Evolutionary conservation across 208 protist genomes (phyloP), one percentile per base, ranked within the genome.

Genomic region (Acanthamoeba lenticulata): DNA sequence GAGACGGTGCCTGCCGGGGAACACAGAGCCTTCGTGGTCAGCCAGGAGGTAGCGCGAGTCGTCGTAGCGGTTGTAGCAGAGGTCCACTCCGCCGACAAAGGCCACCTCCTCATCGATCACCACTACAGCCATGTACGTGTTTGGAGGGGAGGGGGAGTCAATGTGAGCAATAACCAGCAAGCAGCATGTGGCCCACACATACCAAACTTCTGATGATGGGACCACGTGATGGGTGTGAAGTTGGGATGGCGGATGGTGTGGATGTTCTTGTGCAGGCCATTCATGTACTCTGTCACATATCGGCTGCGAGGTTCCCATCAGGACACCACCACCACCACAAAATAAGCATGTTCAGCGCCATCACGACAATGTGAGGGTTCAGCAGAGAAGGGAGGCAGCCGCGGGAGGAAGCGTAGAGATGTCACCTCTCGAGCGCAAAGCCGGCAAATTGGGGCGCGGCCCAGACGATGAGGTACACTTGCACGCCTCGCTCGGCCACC

Each of bases 11-110:
- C 72, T 42, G 42, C 72, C 72, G 27, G 72, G 72, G 24, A 83
- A 83, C 34, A 83, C 36, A 36, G 72, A 83, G 11, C 34, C 15
- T 29, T 83, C 72, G 40, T 83, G 40, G 36, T 83, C 72, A 27
- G 72, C 42, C 5, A 83, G 36, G 36, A 52, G 36, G 27, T 83
- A 83, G 36, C 42, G 36, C 24, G 40, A 52, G 42, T 83, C 42
- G 77, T 97, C 96, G 36, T 90, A 97, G 89, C 96, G 67, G 44
- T 95, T 95, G 89, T 95, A 94, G 77, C 90, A 94, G 32, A 97
- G 72, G 86, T 97, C 96, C 36, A 96, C 40, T 1, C 96, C 96
- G 42, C 96, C 96, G 6, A 97, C 55, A 94, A 97, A 97, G 74
- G 94, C 96, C n/a, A 96, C 93, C 36, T 95, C 79, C 88, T 97